Percentiles rank a stretch among this genome's conserved stretches.
phyloP scores from a whole-genome alignment of 108 stramenopile species.

The Skeletonema grethae region DNA sequence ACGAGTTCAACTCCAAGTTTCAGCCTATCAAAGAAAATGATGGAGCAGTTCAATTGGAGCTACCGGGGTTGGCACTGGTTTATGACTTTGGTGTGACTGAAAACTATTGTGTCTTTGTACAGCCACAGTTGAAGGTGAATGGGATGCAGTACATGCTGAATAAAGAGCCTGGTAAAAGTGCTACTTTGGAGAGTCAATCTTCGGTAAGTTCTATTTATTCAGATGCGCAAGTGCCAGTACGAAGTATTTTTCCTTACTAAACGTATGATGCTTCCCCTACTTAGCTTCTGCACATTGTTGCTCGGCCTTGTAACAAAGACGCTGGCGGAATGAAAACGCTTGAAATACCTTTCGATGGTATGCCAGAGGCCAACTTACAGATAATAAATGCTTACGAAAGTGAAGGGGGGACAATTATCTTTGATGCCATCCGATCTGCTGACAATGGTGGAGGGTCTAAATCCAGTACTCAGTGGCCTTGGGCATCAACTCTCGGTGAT shows the following conservation, averaged over 20 bases:
- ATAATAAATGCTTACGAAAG: constrained; percentile 83
- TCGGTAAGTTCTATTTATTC: constrained; percentile 35
- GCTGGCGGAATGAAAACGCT: constrained; percentile 46
- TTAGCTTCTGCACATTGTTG: constrained; percentile 65
- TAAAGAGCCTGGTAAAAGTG: constrained; percentile 77
- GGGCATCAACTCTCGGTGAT: constrained; percentile 59
- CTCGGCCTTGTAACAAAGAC: constrained; percentile 52
- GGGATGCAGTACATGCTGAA: constrained; percentile 75
- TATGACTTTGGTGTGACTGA: constrained; percentile 79
- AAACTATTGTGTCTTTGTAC: constrained; percentile 77
- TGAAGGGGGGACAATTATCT: constrained; percentile 57
- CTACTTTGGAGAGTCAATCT: constrained; percentile 39
- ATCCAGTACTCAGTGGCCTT: constrained; percentile 60
- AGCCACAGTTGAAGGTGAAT: constrained; percentile 63
- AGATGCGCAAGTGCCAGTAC: background rate
- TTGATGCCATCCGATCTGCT: constrained; percentile 81
- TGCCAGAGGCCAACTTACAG: constrained; percentile 70
- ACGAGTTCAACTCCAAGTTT: constrained; percentile 82
- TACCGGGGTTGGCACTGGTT: constrained; percentile 77
- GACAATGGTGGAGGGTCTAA: constrained; percentile 16
- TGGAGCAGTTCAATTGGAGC: constrained; percentile 45
- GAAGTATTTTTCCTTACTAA: background rate
- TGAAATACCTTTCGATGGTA: constrained; percentile 71
- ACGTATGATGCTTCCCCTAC: background rate
- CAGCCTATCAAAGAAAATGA: constrained; percentile 61